Percentiles rank a stretch among this genome's conserved stretches.
Conservation (phyloP, 352 stramenopile genomes). For the Stephanocyclus meneghinianus region DNA sequence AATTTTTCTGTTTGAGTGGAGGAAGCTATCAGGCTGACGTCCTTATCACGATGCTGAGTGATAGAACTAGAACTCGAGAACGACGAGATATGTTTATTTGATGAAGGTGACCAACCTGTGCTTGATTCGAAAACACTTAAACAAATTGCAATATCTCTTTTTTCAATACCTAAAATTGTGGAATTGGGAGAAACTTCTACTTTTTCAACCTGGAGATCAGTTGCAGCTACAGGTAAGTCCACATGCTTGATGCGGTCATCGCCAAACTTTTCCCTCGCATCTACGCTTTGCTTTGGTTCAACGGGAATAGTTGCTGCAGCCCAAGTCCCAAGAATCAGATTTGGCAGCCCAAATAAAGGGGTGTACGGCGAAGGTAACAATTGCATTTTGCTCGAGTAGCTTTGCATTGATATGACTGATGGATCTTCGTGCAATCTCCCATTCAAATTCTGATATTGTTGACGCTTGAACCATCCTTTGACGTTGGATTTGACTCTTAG, state of each 20-base stretch:
- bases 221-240: background rate
- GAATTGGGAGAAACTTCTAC: constrained; percentile 2
- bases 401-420: constrained; percentile 43
- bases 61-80: background rate
- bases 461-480: constrained; percentile 31
- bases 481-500: constrained; percentile 17
- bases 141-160: constrained; percentile 23
- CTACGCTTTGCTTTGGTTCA: background rate
- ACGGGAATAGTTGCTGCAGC: constrained; percentile 18
- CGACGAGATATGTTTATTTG: constrained; percentile 1
- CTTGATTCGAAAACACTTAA: constrained; percentile 29
- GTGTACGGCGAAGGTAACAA: constrained; percentile 11
- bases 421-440: constrained; percentile 34
- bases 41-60: background rate
- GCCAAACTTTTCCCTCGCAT: background rate
- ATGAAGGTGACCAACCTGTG: constrained; percentile 14
- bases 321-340: constrained; percentile 18
- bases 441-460: constrained; percentile 34
- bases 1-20: background rate
- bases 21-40: background rate
- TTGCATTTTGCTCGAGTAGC: constrained; percentile 34
- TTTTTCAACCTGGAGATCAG: background rate
- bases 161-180: constrained; percentile 7
- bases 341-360: constrained; percentile 2
- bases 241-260: background rate